A percentile compares a stretch with the other conserved stretches of the same genome.
phyloP scores from a whole-genome alignment of 768 basidiomycete species.

The Tricholoma sp. region DNA sequence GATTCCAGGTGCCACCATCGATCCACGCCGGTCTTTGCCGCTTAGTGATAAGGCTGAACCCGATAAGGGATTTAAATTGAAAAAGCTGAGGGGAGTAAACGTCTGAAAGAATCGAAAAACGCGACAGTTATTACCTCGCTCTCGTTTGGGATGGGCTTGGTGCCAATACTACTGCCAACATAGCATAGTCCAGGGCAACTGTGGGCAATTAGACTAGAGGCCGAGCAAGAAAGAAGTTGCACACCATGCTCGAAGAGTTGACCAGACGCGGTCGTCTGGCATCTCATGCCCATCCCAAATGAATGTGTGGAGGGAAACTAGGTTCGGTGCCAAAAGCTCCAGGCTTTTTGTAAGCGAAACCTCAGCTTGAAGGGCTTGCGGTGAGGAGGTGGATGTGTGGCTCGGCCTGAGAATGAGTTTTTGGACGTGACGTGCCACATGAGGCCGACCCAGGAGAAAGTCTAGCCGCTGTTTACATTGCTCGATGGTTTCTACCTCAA shows the following conservation, averaged over 20 bases:
- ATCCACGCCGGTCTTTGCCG: constrained; percentile 6
- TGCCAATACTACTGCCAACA: constrained; percentile 19
- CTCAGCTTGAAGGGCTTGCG: constrained; percentile 12
- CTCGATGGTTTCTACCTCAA: constrained; percentile 11
- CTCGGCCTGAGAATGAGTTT: constrained; percentile 17
- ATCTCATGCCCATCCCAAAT: constrained; percentile 22
- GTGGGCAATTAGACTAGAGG: background rate
- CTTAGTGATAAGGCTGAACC: constrained; percentile 17
- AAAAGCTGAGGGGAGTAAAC: constrained; percentile 13
- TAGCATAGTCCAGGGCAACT: constrained; percentile 19
- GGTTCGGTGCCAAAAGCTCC: constrained; percentile 12
- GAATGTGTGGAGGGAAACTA: constrained; percentile 14
- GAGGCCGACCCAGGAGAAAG: constrained; percentile 8
- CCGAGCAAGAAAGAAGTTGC: background rate
- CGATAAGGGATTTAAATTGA: constrained; percentile 16
- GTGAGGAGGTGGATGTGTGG: constrained; percentile 9
- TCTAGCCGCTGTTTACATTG: constrained; percentile 16
- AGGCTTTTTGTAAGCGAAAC: constrained; percentile 8
- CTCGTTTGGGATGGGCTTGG: constrained; percentile 8
- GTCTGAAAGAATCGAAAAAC: background rate
- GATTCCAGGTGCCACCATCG: background rate
- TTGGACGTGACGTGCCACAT: constrained; percentile 13
- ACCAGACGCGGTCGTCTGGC: constrained; percentile 17
- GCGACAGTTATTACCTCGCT: constrained; percentile 14
- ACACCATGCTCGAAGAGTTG: constrained; percentile 14